Base-by-base conservation (phyloP, 2,329 filamentous ascomycete species). In the Didymella exigua region DNA sequence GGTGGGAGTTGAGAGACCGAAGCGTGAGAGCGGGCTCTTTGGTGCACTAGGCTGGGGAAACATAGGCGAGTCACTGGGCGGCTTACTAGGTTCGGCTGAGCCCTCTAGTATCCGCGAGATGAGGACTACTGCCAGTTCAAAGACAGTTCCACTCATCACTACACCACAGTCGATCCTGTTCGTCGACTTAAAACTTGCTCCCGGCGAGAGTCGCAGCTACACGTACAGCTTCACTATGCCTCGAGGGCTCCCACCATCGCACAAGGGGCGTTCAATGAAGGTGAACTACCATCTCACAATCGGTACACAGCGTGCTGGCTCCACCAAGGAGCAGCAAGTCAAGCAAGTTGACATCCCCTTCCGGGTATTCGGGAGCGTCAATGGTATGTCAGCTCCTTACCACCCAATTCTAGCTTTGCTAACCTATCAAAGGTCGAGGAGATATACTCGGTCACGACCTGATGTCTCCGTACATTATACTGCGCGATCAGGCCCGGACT, bases 81-180 rank as follows among this genome's bases (percentile, higher is more conserved):
- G 95, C 49, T 78, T 99, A 4, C 81, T 98, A n/a, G 91, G 92
- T 7, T 86, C 88, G 41, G 88, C 88, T 48, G 93, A 97, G 68
- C 85, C 96, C 62, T 96, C 93, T 76, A 96, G 89, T 55, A 93
- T 99, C 71, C 92, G 93, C 68, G 93, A 98, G 71, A 97, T 98
- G 91, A 89, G 93, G 61, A 90, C 90, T 3, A 88, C 89, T 45
- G 89, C 89, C 23, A 95, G 89, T 72, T 89, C 91, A 27, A 93
- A 91, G 71, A 89, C 90, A 2, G 88, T 99, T 37, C 95, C 95
- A 0, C 79, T 99, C 41, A 82, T 99, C n/a, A 95, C 91, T 14
- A 98, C 93, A 5, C 93, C 93, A 1, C 95, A 98, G 76, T 96
- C 92, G 2, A 91, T 99, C 58, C 79, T 99, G 11, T 99, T 99